Percentiles rank a stretch among this genome's conserved stretches.
Conservation (phyloP, 2,329 filamentous ascomycete genomes). For the Aspergillus brunneoviolaceus region DNA sequence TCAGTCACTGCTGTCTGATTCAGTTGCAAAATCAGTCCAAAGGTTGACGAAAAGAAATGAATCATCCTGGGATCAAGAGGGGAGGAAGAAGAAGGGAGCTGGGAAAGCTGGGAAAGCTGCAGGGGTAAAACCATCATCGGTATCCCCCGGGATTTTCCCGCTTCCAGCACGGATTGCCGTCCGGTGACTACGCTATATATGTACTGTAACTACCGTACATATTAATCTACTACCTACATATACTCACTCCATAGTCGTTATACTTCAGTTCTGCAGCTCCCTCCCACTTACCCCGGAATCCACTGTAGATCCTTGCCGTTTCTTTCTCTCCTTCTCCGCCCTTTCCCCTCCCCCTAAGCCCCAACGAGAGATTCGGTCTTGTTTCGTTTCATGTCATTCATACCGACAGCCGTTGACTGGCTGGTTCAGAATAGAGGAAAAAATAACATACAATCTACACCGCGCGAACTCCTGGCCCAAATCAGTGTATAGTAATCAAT, state of each 20-base stretch:
- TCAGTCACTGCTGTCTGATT: too few relatives aligned
- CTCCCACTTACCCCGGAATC: not conserved
- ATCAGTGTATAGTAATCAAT: not conserved
- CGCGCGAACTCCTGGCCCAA: not conserved
- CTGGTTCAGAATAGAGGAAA: not conserved
- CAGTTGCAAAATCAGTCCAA: too few relatives aligned
- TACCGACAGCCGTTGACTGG: not conserved
- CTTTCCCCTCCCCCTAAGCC: not conserved
- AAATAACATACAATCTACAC: not conserved
- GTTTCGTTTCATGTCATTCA: not conserved
- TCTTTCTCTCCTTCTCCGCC: not conserved
- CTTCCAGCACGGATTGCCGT: conserved; percentile 17
- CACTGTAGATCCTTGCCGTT: not conserved
- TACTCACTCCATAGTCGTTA: too few relatives aligned
- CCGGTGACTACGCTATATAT: conserved; percentile 6
- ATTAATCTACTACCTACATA: too few relatives aligned
- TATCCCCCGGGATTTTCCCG: conserved; percentile 19
- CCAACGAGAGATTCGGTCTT: not conserved
- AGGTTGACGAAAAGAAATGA: not conserved
- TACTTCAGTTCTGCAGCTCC: not conserved
- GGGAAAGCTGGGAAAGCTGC: not conserved
- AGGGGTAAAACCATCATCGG: not conserved
- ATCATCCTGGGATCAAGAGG: not conserved
- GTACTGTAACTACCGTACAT: too few relatives aligned
- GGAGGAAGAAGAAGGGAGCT: too few relatives aligned